Evolutionary conservation across 2,329 filamentous ascomycete species (phyloP).

Genomic region (Byssochlamys sp.): DNA sequence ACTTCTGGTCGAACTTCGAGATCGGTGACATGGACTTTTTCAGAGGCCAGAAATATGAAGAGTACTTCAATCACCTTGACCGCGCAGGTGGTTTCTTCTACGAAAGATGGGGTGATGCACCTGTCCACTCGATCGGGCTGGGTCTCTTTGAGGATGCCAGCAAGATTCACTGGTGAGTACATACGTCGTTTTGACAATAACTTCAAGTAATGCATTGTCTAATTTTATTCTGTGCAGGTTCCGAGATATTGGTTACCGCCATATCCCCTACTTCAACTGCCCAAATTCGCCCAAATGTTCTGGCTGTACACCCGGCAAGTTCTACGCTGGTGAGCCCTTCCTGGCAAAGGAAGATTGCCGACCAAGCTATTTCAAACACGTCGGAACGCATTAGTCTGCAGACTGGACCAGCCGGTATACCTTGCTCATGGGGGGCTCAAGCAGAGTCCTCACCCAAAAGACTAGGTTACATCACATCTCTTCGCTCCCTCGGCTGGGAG

Average conservation of each 20-base stretch:
- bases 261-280: constrained; percentile 97
- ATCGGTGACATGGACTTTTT: constrained; percentile 90
- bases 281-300: constrained; percentile 91
- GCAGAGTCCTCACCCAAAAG: background rate
- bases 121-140: constrained; percentile 87
- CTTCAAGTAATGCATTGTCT: background rate
- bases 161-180: constrained; percentile 79
- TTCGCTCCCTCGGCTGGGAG: background rate
- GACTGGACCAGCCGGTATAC: constrained; percentile 1
- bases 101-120: constrained; percentile 95
- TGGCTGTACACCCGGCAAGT: constrained; percentile 73
- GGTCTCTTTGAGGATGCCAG: constrained; percentile 83
- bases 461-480: background rate
- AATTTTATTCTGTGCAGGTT: constrained; percentile 54
- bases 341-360: constrained; percentile 86
- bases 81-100: constrained; percentile 95
- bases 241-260: constrained; percentile 96
- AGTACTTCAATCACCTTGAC: constrained; percentile 93
- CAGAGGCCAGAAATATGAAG: constrained; percentile 79
- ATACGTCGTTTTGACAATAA: background rate
- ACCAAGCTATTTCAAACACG: constrained; percentile 94
- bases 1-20: constrained; percentile 99
- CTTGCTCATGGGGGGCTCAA: constrained; percentile 5
- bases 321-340: constrained; percentile 80
- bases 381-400: constrained; percentile 58